Percentiles rank a stretch among this genome's conserved stretches.
phyloP scores from a whole-genome alignment of 1,139 yeast species.

The Meyerozyma athensensis region DNA sequence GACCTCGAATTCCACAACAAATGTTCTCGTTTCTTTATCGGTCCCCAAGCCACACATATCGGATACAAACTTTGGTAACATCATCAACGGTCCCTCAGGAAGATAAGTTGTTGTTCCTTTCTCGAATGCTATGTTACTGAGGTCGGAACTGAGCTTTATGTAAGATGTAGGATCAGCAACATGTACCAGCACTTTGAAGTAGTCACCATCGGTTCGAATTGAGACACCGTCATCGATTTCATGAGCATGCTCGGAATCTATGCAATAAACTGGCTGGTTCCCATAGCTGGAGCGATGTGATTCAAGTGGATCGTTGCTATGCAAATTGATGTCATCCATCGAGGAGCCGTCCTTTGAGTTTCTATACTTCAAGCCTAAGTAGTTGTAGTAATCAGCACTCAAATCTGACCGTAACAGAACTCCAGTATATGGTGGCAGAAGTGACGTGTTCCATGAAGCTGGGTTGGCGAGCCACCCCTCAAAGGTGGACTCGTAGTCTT shows the following conservation, averaged over 20 bases:
- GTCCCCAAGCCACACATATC: slow-evolving; percentile 48
- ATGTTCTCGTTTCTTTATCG: slow-evolving; percentile 39
- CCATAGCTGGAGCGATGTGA: slow-evolving; percentile 31
- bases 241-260: slow-evolving; percentile 75
- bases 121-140: slow-evolving; percentile 57
- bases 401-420: slow-evolving; percentile 34
- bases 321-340: slow-evolving; percentile 19
- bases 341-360: slow-evolving; percentile 3
- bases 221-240: slow-evolving; percentile 95
- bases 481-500: slow-evolving; percentile 19
- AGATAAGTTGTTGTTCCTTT: slow-evolving; percentile 70
- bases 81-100: slow-evolving; percentile 58
- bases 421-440: slow-evolving; percentile 37
- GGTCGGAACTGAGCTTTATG: slow-evolving; percentile 40
- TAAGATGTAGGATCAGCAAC: slow-evolving; percentile 86
- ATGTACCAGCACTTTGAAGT: slow-evolving; percentile 56
- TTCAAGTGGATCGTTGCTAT: slow-evolving; percentile 30
- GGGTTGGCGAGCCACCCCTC: slow-evolving; percentile 40
- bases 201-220: slow-evolving; percentile 33
- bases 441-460: slow-evolving; percentile 37
- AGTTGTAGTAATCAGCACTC: slow-evolving; percentile 40
- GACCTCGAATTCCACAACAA: slow-evolving; percentile 38
- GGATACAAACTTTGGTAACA: slow-evolving; percentile 65
- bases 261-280: slow-evolving; percentile 66
- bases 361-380: slow-evolving; percentile 16